Conservation (phyloP, 169 alveolate species). For the Plasmodium cynomolgi region DNA sequence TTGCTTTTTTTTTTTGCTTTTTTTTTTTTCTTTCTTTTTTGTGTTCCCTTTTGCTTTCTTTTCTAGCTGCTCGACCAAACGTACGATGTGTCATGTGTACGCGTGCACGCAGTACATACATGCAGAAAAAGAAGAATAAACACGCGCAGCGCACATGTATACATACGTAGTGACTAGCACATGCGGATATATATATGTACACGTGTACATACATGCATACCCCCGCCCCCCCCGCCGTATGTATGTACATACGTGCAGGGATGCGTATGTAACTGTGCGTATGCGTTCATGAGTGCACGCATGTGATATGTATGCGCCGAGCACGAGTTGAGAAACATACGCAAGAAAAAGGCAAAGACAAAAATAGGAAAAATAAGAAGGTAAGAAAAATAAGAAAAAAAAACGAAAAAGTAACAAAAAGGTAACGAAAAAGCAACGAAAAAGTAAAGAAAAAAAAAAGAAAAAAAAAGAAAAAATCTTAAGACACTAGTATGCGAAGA, state of each 20-base stretch:
- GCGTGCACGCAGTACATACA: not conserved
- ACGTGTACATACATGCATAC: not conserved
- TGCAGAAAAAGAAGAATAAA: not conserved
- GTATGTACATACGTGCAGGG: not conserved
- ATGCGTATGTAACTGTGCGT: constrained; percentile 4
- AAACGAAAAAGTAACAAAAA: not conserved
- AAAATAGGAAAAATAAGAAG: not conserved
- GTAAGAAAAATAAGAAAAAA: not conserved
- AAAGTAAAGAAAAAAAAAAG: not conserved
- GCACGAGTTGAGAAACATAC: not conserved
- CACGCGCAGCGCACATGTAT: not conserved
- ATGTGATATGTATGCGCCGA: not conserved
- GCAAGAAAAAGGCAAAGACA: not conserved
- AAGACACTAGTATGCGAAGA: constrained; percentile 43
- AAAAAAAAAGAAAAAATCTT: not conserved
- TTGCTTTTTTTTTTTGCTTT: not conserved
- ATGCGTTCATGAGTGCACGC: not conserved
- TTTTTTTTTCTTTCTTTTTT: not conserved
- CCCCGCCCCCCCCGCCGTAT: too few species aligned
- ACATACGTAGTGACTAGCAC: not conserved
- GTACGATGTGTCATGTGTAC: not conserved
- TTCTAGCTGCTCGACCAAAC: not conserved
- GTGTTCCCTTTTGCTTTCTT: not conserved
- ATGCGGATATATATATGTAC: not conserved
- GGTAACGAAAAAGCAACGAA: not conserved